phyloP scores from a whole-genome alignment of 371 early-diverging fungal species.

The Lichtheimia corymbifera region DNA sequence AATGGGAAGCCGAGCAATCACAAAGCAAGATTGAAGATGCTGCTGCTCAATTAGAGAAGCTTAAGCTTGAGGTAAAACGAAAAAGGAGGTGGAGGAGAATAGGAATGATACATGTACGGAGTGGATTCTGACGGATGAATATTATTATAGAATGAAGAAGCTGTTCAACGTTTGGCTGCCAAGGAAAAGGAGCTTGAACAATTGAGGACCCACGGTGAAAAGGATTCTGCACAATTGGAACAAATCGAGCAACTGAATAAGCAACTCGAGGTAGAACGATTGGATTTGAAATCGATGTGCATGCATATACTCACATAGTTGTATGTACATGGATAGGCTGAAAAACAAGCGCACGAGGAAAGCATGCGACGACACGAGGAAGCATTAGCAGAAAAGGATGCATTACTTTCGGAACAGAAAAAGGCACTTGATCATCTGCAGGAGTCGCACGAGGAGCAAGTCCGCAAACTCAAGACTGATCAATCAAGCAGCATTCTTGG shows the following conservation, averaged over 20 bases:
- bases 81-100: not conserved
- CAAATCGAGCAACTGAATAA: slow-evolving; percentile 34
- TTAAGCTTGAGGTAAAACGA: slow-evolving; percentile 31
- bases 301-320: not conserved
- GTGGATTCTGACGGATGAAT: too few species aligned
- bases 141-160: slow-evolving; percentile 37
- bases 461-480: slow-evolving; percentile 28
- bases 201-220: slow-evolving; percentile 26
- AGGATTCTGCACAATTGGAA: slow-evolving; percentile 23
- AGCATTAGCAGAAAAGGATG: slow-evolving; percentile 43
- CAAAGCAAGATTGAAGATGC: slow-evolving; percentile 27
- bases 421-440: slow-evolving; percentile 24
- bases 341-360: slow-evolving; percentile 42
- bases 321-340: slow-evolving; percentile 9
- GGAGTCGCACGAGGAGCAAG: slow-evolving; percentile 25
- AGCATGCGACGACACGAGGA: slow-evolving; percentile 39
- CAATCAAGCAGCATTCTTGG: slow-evolving; percentile 29
- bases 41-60: slow-evolving; percentile 32
- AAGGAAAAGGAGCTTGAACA: slow-evolving; percentile 45
- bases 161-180: slow-evolving; percentile 33
- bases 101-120: too few species aligned
- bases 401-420: slow-evolving; percentile 35
- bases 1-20: slow-evolving; percentile 18
- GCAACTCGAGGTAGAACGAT: slow-evolving; percentile 25
- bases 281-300: slow-evolving; percentile 10